Conservation (phyloP, 2,329 filamentous ascomycete species). For the Calonectria pauciramosa region DNA sequence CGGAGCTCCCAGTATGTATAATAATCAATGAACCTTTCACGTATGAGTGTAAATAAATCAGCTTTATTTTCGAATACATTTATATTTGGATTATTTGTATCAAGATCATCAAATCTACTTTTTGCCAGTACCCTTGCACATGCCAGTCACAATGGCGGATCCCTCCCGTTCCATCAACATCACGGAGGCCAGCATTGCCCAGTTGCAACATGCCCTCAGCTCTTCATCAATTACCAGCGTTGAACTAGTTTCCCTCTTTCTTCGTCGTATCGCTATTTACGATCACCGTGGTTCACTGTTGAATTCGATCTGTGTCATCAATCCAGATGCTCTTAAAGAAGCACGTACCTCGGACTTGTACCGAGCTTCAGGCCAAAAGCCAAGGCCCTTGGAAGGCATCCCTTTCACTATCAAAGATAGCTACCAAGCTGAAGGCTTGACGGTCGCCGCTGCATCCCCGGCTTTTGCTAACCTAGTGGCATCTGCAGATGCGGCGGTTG, state of each 20-base stretch:
- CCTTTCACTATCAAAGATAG: conserved; percentile 71
- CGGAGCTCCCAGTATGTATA: background rate
- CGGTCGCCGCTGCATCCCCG: conserved; percentile 66
- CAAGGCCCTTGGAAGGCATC: conserved; percentile 63
- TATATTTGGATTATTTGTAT: background rate
- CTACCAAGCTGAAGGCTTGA: conserved; percentile 67
- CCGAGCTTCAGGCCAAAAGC: conserved; percentile 31
- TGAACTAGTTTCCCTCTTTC: conserved; percentile 43
- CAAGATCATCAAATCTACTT: background rate
- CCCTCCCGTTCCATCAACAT: conserved; percentile 7
- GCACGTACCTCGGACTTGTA: conserved; percentile 47
- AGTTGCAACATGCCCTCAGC: conserved; percentile 41
- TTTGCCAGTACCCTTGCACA: background rate
- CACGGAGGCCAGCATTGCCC: conserved; percentile 40
- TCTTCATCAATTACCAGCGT: conserved; percentile 40
- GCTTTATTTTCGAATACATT: background rate
- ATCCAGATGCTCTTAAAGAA: conserved; percentile 42
- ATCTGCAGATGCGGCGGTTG: conserved; percentile 66
- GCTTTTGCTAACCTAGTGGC: conserved; percentile 65
- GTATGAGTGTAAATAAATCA: background rate
- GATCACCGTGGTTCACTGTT: conserved; percentile 42
- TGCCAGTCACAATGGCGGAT: background rate
- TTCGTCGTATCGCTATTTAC: conserved; percentile 43
- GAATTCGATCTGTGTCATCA: conserved; percentile 47
- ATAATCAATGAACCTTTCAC: background rate